Conservation (phyloP, 2,329 filamentous ascomycete species). For the Magnaporthales sp. region DNA sequence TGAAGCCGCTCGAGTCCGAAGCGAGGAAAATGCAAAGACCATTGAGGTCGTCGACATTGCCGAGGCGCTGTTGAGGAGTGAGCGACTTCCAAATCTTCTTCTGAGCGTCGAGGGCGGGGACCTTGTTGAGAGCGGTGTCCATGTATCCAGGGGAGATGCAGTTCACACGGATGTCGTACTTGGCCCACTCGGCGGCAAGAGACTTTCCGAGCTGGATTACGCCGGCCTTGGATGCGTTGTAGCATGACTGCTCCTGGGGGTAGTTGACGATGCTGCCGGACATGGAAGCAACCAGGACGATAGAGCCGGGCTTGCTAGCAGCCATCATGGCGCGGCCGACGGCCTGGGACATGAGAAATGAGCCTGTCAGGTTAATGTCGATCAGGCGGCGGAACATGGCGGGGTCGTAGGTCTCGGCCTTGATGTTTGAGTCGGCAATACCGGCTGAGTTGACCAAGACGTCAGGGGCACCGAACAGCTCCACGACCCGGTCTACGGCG, state of each 20-base stretch:
- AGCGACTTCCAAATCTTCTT: constrained; percentile 73
- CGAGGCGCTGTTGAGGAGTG: constrained; percentile 66
- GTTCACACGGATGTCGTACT: constrained; percentile 74
- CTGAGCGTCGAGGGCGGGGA: constrained; percentile 68
- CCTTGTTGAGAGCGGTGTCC: constrained; percentile 74
- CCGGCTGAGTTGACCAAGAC: constrained; percentile 74
- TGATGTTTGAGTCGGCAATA: constrained; percentile 78
- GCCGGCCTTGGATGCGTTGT: constrained; percentile 78
- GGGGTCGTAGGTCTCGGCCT: constrained; percentile 67
- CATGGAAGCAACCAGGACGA: constrained; percentile 74
- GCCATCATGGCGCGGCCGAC: constrained; percentile 65
- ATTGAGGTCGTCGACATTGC: constrained; percentile 67
- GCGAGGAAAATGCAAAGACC: constrained; percentile 69
- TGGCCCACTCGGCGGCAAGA: constrained; percentile 77
- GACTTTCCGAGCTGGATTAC: constrained; percentile 73
- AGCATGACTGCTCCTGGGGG: constrained; percentile 74
- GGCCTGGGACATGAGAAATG: constrained; percentile 69
- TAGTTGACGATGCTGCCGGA: constrained; percentile 79
- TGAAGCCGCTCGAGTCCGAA: constrained; percentile 63
- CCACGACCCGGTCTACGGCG: constrained; percentile 56
- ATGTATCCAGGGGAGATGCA: constrained; percentile 77
- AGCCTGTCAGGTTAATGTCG: constrained; percentile 75
- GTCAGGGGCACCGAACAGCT: constrained; percentile 60
- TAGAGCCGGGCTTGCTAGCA: constrained; percentile 60
- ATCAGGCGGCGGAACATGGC: constrained; percentile 71